phyloP scores from a whole-genome alignment of 2,329 filamentous ascomycete species.

The Trichoderma polysporum region DNA sequence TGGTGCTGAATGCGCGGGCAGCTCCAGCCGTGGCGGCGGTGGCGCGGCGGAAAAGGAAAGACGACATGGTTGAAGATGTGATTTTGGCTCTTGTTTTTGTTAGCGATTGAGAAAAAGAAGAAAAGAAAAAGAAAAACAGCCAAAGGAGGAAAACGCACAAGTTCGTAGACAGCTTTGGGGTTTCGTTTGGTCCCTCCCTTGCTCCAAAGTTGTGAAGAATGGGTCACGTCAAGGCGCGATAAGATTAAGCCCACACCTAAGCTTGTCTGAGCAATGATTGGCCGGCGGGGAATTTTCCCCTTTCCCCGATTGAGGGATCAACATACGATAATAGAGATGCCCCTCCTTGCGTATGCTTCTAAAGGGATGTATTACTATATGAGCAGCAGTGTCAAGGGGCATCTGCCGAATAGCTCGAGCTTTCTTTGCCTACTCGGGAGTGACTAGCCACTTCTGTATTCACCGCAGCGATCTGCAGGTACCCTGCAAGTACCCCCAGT shows the following conservation, averaged over 20 bases:
- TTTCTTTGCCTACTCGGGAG: neutral
- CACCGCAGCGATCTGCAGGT: neutral
- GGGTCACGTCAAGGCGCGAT: slow-evolving; percentile 8
- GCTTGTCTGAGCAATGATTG: slow-evolving; percentile 14
- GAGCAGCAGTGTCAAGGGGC: neutral
- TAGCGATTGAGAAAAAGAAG: neutral
- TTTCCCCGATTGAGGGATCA: neutral
- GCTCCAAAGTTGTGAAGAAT: neutral
- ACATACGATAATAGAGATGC: neutral
- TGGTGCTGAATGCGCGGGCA: slow-evolving; percentile 74
- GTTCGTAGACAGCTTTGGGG: neutral
- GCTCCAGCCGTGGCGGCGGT: slow-evolving; percentile 47
- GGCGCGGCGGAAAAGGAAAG: slow-evolving; percentile 54
- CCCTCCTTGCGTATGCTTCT: neutral
- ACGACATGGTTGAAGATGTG: slow-evolving; percentile 38
- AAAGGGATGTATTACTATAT: neutral
- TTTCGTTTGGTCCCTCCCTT: slow-evolving; percentile 4
- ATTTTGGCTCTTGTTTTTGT: neutral
- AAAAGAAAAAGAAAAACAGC: neutral
- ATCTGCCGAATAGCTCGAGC: neutral
- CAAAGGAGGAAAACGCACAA: neutral
- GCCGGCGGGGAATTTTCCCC: neutral
- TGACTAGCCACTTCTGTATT: neutral
- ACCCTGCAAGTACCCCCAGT: neutral
- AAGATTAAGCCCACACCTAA: slow-evolving; percentile 8